Base-by-base conservation (phyloP, 768 basidiomycete genomes). In the Tricholoma furcatifolium region DNA sequence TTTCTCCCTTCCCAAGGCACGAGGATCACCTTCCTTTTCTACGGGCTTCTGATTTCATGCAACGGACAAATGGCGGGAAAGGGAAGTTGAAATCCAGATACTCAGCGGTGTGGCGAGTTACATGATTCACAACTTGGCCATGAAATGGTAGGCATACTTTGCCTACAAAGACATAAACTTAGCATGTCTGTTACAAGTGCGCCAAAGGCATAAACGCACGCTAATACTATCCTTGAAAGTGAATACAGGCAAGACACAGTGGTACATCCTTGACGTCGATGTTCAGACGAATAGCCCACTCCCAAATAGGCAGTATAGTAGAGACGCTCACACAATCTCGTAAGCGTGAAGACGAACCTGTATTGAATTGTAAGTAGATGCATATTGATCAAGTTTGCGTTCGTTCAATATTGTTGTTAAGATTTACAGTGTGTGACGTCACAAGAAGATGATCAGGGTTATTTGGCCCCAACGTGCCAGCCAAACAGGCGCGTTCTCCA, bases 341-440 rank as follows among this genome's bases (percentile, higher is more conserved):
- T 80, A 88, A 0, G 88, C 79, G 64, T 90, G 88, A 0, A 90
- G 72, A 67, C 89, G 87, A 43, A 90, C 87, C 76, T 85, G 9
- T 1, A 23, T 17, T 31, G 35, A 3, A 46, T 18, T 12, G 27
- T 54, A 11, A 31, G n/a, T 42, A 44, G 5, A 7, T 18, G 40
- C 8, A 43, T 2, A 20, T 50, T 43, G 5, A 11, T 53, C 15
- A 44, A 32, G 45, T n/a, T n/a, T 30, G 17, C 81, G 12, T 76
- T 66, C 21, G 85, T n/a, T n/a, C n/a, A n/a, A n/a, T n/a, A n/a
- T n/a, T n/a, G n/a, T n/a, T n/a, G n/a, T n/a, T n/a, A n/a, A n/a
- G n/a, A n/a, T 39, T 21, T 43, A 36, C 27, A 35, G 32, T 38
- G 7, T 15, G 55, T 64, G 67, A 68, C 62, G 66, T 68, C 66